Conservation (phyloP, 2,329 filamentous ascomycete genomes). For the Cladorrhinum sp. region DNA sequence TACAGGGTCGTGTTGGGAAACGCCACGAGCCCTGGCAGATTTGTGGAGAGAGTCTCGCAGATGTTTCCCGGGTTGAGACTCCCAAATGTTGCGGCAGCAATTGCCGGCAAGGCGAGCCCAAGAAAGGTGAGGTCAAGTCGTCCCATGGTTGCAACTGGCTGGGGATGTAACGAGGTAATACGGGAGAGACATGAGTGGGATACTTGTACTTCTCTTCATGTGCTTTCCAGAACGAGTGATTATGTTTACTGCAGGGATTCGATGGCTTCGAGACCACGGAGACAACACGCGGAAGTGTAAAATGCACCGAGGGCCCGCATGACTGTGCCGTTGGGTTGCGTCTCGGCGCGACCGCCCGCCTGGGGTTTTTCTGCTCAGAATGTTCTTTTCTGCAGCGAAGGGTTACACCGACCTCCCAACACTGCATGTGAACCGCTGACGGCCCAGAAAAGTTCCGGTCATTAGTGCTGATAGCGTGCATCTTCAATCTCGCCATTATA, state of each 20-base stretch:
- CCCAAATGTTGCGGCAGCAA: background rate
- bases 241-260: too few species aligned
- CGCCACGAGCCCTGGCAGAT: conserved; percentile 23
- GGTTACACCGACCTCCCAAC: background rate
- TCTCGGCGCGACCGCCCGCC: background rate
- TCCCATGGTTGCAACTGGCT: background rate
- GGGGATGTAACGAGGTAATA: too few species aligned
- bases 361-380: background rate
- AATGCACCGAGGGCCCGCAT: background rate
- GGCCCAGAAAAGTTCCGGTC: too few species aligned
- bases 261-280: too few species aligned
- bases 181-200: too few species aligned
- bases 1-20: conserved; percentile 27
- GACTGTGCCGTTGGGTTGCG: background rate
- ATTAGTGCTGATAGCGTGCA: too few species aligned
- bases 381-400: background rate
- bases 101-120: background rate
- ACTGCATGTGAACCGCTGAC: background rate
- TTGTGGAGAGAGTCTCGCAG: conserved; percentile 16
- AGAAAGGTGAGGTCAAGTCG: background rate
- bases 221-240: too few species aligned
- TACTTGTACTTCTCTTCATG: too few species aligned
- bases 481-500: too few species aligned
- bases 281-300: background rate
- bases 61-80: background rate